These are phyloP conservation scores for Penicillium aurantiogriseum DNA, from an alignment of 2,329 filamentous ascomycete genomes.

Conservation along the genomic window DNA sequence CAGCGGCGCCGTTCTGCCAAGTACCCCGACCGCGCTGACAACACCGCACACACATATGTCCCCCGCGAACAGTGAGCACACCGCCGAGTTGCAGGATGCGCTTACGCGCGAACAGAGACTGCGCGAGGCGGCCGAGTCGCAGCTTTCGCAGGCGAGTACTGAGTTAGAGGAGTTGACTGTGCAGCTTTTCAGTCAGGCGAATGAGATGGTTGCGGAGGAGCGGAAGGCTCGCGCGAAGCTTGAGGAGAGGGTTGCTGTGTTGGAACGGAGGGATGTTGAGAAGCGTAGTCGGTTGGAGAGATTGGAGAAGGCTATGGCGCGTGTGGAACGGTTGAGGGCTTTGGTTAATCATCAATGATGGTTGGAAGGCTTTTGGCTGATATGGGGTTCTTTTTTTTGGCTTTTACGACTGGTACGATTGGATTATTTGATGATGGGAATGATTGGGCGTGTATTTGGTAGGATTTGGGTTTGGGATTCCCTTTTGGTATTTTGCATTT, in stretches of 20 bases:
- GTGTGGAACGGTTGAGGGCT: conserved; percentile 58
- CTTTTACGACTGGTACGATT: conserved; percentile 9
- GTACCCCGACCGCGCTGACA: conserved; percentile 11
- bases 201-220: conserved; percentile 65
- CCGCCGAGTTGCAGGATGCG: conserved; percentile 51
- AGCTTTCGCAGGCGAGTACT: conserved; percentile 53
- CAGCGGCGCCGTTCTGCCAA: conserved; percentile 23
- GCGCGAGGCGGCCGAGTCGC: conserved; percentile 58
- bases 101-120: conserved; percentile 55
- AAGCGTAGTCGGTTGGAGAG: conserved; percentile 54
- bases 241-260: conserved; percentile 47
- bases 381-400: neutral
- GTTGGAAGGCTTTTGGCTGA: neutral
- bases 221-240: conserved; percentile 56
- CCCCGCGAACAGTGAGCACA: conserved; percentile 26
- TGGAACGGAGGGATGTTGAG: conserved; percentile 49
- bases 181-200: conserved; percentile 61
- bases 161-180: conserved; percentile 63
- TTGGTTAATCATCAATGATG: conserved; percentile 45
- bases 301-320: conserved; percentile 56
- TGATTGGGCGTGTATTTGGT: conserved; percentile 10
- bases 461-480: conserved; percentile 11
- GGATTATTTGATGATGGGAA: conserved; percentile 11
- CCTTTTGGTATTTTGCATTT: conserved; percentile 6
- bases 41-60: conserved; percentile 17